Evolutionary conservation across 1,284 basidiomycete genomes (phyloP), one percentile per base, ranked within the genome.

Genomic region (Rhodotorula glutinis): DNA sequence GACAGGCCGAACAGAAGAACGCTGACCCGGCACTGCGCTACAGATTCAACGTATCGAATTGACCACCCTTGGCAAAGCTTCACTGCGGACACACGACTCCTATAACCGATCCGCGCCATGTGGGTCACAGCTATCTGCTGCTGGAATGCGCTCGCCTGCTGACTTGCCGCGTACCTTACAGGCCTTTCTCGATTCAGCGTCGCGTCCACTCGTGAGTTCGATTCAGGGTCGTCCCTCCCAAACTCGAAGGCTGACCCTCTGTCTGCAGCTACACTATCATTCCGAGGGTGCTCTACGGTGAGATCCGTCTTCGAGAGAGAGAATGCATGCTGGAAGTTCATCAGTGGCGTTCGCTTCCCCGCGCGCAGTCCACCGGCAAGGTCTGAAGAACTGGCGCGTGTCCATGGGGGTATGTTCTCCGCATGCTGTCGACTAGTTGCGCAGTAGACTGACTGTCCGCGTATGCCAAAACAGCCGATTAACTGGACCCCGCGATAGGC

Each of bases 341-440:
- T 38, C 33, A 11, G 7, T 38, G 33, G 11, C 7, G 5, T 11
- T 11, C 7, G 33, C 33, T 38, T 38, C 33, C 5, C 33, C 33
- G 11, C 33, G 7, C 33, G 33, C 33, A 38, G 19, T 65, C 2
- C 46, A 60, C 17, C 64, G 64, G 5, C 29, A 43, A 10, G 64
- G 64, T 13, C 8, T 56, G 54, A 65, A 61, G 51, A 25, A 59
- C 10, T 65, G 56, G 54, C 38, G 64, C 29, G 49, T 65, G n/a
- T 57, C 59, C 10, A 61, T 65, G 43, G 64, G 64, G 0, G 54
- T 29, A 14, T 10, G 16, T 19, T 9, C 25, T 14, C 30, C 21
- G 29, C 52, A 25, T 30, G 14, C 52, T 21, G 13, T 19, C 30
- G 17, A 23, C 27, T 19, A 2, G 16, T 5, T 19, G 5, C 9